A percentile compares a stretch with the other conserved stretches of the same genome.
These are phyloP conservation scores for Brassica balearica DNA, from an alignment of 441 rosid species.

Conservation along the genomic window DNA sequence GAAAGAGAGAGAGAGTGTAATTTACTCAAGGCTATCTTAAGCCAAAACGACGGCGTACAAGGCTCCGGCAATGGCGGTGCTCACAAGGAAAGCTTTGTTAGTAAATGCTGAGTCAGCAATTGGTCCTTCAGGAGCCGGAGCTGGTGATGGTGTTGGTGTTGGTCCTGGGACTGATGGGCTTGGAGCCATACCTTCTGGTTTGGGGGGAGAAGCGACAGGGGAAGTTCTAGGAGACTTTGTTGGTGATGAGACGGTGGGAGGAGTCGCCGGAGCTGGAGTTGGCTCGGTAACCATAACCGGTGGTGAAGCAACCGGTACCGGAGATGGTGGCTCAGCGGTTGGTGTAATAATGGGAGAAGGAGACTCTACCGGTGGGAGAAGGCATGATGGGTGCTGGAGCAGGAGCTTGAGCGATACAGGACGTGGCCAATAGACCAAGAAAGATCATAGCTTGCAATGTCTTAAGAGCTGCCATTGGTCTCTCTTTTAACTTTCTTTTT, in stretches of 20 bases:
- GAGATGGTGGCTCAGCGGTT: conserved; percentile 30
- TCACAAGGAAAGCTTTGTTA: conserved; percentile 57
- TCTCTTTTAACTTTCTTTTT: conserved; percentile 24
- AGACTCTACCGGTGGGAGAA: conserved; percentile 38
- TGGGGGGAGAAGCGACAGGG: conserved; percentile 46
- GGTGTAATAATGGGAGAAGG: conserved; percentile 35
- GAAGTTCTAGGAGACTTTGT: conserved; percentile 37
- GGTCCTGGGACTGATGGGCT: conserved; percentile 31
- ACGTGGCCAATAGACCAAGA: conserved; percentile 63
- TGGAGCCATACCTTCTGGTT: conserved; percentile 37
- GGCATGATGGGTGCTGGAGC: conserved; percentile 45
- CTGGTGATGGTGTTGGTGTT: conserved; percentile 18
- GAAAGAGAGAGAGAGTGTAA: conserved; percentile 17
- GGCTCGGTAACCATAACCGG: conserved; percentile 42
- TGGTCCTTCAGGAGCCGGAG: conserved; percentile 22
- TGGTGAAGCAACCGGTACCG: conserved; percentile 36
- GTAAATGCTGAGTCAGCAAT: conserved; percentile 35
- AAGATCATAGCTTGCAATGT: conserved; percentile 55
- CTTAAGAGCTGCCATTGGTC: conserved; percentile 51
- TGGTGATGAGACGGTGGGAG: conserved; percentile 43
- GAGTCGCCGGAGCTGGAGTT: conserved; percentile 42
- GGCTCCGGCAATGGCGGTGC: conserved; percentile 60
- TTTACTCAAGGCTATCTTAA: conserved; percentile 39
- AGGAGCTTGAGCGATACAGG: conserved; percentile 79
- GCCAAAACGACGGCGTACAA: conserved; percentile 69